phyloP scores from a whole-genome alignment of 2,329 filamentous ascomycete species.

The Didymella lethalis region DNA sequence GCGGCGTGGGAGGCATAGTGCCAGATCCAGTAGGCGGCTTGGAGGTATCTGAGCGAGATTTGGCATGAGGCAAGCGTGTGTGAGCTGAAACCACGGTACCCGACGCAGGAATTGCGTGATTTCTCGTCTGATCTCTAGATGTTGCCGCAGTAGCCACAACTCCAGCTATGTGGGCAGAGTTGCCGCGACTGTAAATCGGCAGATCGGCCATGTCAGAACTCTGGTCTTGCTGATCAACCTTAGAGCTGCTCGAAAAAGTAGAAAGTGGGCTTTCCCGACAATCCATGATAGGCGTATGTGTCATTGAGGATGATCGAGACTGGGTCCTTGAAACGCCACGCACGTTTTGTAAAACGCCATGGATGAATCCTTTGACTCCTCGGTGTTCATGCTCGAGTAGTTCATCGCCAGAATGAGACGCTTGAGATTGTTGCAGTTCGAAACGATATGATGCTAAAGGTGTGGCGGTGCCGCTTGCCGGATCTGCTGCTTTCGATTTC shows the following conservation, averaged over 20 bases:
- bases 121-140: constrained; percentile 23
- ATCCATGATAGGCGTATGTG: constrained; percentile 17
- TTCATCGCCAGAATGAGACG: constrained; percentile 15
- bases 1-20: constrained; percentile 21
- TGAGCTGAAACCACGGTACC: constrained; percentile 18
- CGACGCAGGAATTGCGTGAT: constrained; percentile 20
- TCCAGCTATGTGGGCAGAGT: constrained; percentile 7
- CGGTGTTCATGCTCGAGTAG: constrained; percentile 16
- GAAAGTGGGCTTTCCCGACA: constrained; percentile 15
- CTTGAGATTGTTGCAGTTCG: constrained; percentile 15
- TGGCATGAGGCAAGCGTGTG: constrained; percentile 7
- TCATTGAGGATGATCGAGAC: constrained; percentile 30
- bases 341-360: constrained; percentile 34
- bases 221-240: constrained; percentile 5
- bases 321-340: constrained; percentile 32
- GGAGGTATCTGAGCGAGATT: constrained; percentile 6
- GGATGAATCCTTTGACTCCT: constrained; percentile 32
- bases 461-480: constrained; percentile 18
- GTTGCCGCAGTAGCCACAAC: constrained; percentile 4
- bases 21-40: constrained; percentile 13
- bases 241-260: constrained; percentile 12
- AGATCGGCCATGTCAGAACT: not conserved
- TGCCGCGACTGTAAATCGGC: not conserved
- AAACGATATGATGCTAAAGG: constrained; percentile 15
- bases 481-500: constrained; percentile 5